Conservation (phyloP, 768 basidiomycete genomes). For the Hygrophorus pudorinus region DNA sequence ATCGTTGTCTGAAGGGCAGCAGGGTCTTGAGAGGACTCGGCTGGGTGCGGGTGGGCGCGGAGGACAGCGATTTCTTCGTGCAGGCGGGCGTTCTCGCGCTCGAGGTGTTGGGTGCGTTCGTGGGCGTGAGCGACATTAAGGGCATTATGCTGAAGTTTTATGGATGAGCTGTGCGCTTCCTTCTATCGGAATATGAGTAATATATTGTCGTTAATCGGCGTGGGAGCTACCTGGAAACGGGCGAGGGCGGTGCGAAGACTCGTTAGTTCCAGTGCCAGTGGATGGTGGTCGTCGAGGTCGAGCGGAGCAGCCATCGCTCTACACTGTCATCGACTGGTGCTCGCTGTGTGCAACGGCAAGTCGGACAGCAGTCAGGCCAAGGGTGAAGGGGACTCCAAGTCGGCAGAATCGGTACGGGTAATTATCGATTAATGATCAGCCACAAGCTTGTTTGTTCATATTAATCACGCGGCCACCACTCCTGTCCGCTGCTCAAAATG, state of each 20-base stretch:
- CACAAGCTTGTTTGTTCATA: too few relatives aligned
- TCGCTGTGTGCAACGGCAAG: too few relatives aligned
- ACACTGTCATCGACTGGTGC: background rate
- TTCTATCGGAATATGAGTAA: conserved; percentile 33
- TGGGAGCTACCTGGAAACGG: conserved; percentile 35
- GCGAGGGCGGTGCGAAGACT: conserved; percentile 36
- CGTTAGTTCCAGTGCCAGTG: conserved; percentile 34
- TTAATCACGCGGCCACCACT: too few relatives aligned
- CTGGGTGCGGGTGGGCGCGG: conserved; percentile 40
- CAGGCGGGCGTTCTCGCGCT: conserved; percentile 50
- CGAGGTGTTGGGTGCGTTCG: conserved; percentile 37
- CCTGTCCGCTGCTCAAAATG: too few relatives aligned
- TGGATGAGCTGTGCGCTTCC: conserved; percentile 54
- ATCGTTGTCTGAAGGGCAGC: conserved; percentile 23
- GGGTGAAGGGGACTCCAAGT: too few relatives aligned
- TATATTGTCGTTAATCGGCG: conserved; percentile 4
- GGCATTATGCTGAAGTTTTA: conserved; percentile 57
- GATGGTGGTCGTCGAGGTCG: conserved; percentile 25
- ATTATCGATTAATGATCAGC: too few relatives aligned
- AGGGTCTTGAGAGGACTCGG: conserved; percentile 19
- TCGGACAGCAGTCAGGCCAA: too few relatives aligned
- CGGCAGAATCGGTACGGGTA: too few relatives aligned
- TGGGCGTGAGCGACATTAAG: conserved; percentile 40
- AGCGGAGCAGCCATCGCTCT: background rate
- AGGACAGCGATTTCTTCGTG: conserved; percentile 45